Base-by-base conservation (phyloP, 140 eudicot genomes). In the Cichorium intybus region DNA sequence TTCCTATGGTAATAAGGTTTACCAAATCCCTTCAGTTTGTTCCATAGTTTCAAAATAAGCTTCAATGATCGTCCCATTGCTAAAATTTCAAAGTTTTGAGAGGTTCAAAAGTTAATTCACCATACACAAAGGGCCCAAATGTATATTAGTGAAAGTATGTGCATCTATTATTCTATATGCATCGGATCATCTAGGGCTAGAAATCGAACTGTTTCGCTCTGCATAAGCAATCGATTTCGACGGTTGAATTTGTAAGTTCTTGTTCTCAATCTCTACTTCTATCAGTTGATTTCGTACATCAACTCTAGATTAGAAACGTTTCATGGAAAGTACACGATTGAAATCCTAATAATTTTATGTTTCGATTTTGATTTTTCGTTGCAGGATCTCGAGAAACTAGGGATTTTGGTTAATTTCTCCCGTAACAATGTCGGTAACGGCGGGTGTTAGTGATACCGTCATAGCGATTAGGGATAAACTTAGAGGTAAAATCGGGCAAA, bases 401-500 rank as follows among this genome's bases (percentile, higher is more conserved):
- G 70, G 57, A 64, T 70, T 18, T 43, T 43, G 41, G 62, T n/a
- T 60, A 23, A 22, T n/a, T 21, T 68, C 21, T 5, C 8, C 49
- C 7, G 64, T 20, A 29, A 63, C 73, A 62, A 90, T 90, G 96
- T 90, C 96, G 31, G 96, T 87, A 28, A 88, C 97, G 10, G 95
- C 97, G 8, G 97, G 99, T 18, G 99, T 86, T 52, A 88, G 95
- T 56, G 99, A 89, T 70, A 69, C 94, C 8, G 75, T 89, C 2
- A 94, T 86, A 22, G 95, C 97, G 9, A 51, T 89, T 63, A 80
- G 95, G 82, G 95, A 94, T 75, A 89, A 89, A 47, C 97, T 86
- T 51, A 68, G 88, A 52, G 99, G 97, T 45, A 89, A 89, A 69
- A 89, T 89, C 35, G 95, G 99, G 61, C 95, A 89, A 69, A 90